Evolutionary conservation across 169 alveolate genomes (phyloP), one percentile per base, ranked within the genome.

Genomic region (Plasmodium sp.): DNA sequence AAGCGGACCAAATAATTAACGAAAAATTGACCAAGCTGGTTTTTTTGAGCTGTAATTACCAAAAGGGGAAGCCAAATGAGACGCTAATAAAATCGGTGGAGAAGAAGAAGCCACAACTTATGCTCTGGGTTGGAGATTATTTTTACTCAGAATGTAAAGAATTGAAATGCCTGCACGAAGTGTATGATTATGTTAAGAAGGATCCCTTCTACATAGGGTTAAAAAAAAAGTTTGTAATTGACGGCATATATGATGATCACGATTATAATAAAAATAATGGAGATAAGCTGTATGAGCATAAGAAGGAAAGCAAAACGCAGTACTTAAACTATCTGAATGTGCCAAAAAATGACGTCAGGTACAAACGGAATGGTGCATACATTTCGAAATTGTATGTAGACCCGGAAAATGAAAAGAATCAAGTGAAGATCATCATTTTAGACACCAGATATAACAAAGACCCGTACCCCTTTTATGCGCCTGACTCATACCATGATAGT

Each of bases 201-300:
- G 94, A 91, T 31, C 74, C 85, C 62, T 93, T 74, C n/a, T 96
- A 92, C 73, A 90, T 75, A 51, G 83, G 75, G 7, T 86, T 96
- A 82, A 92, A 77, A 73, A 43, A 91, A 22, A 80, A 95, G 22
- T 95, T 92, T 77, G 67, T 81, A 48, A 91, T 95, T n/a, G 98
- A 96, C 83, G 98, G 98, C 14, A 95, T 97, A 16, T 97, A 97
- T 96, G 98, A 97, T 82, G 98, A 97, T 88, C 98, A 97, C 71
- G 98, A 97, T 81, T 97, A 96, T 84, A 98, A 97, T 84, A 93
- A 73, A 90, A 81, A 67, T n/a, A 97, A 97, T 95, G 98, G 98
- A 22, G 97, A 96, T 41, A 72, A 83, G 34, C 83, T 95, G 34
- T 95, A 83, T 77, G 56, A 43, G 48, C 86, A 91, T 80, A 97